A percentile compares a stretch with the other conserved stretches of the same genome.
Evolutionary conservation across 495 filamentous ascomycete species (phyloP).

Genomic region (Trypethelium eluteriae): DNA sequence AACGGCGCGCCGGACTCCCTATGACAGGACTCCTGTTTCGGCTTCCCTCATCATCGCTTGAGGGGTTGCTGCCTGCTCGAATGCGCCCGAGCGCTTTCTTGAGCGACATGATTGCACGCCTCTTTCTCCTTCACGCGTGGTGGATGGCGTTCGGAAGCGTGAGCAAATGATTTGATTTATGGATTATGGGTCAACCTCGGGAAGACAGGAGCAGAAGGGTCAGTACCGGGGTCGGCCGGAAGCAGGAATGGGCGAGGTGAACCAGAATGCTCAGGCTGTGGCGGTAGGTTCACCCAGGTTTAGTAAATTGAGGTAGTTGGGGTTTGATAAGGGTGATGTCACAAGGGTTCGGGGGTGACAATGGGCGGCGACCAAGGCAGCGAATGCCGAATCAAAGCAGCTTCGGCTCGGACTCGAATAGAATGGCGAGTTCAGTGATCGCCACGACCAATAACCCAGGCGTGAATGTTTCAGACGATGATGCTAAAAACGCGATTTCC

Average conservation of each 20-base stretch:
- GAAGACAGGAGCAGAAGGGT: neutral
- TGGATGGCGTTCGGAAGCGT: neutral
- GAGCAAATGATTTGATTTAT: neutral
- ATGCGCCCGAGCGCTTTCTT: constrained; percentile 6
- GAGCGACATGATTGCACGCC: neutral
- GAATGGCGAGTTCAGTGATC: neutral
- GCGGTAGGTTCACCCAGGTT: neutral
- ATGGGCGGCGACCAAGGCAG: neutral
- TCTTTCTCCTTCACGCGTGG: neutral
- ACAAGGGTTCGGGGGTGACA: neutral
- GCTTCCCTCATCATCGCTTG: constrained; percentile 8
- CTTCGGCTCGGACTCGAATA: neutral
- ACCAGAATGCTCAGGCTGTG: neutral
- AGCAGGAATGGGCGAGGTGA: neutral
- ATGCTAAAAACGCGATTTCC: neutral
- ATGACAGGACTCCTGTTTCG: constrained; percentile 1
- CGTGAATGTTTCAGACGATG: neutral
- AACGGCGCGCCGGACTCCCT: constrained; percentile 1
- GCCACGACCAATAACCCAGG: neutral
- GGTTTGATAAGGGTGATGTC: constrained; percentile 5
- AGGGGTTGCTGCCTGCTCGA: constrained; percentile 2
- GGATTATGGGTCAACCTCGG: neutral
- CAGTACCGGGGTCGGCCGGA: neutral
- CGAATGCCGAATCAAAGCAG: neutral
- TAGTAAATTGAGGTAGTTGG: neutral